Evolutionary conservation across 2,329 filamentous ascomycete species (phyloP), one percentile per base, ranked within the genome.

Genomic region (Neofusicoccum parvum): DNA sequence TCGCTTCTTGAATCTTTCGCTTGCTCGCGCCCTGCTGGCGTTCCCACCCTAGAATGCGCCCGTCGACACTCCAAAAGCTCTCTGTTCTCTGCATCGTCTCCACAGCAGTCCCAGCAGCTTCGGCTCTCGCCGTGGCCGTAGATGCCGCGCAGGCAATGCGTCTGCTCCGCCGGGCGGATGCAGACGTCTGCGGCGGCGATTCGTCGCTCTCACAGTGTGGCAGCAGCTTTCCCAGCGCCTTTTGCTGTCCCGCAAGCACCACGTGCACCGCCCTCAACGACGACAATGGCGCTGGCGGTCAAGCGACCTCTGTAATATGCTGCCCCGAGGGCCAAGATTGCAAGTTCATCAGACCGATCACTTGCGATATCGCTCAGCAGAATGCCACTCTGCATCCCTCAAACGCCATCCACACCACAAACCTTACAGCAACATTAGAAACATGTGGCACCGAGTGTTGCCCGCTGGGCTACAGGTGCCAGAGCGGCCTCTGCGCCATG

Each of bases 381-480:
- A 85, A 92, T 70, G 82, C 86, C 2, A 81, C 78, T 9, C 69
- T 78, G 17, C 79, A 87, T 68, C 87, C 88, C 11, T 77, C 81
- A 32, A 87, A 87, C 37, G 81, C 85, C 34, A 80, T 92, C 71
- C 91, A 92, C 77, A 90, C 90, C 0, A 87, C 86, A 10, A 83
- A 87, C 9, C 85, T 90, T 36, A 65, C 60, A 7, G 65, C 84
- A 10, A 78, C 80, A 11, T 80, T 93, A 14, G 76, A 79, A 1
- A 81, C 77, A 20, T 93, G 91, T 70, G 88, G 85, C 14, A 74
- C 71, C 17, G 76, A 70, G 63, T 94, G 90, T 77, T 94, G 91
- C 73, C 90, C 91, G 0, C 88, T 89, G 75, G 91, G 91, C 2
- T 93, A 89, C 77, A 79, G 80, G 1, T 94, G 91, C 78, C 76